Conservation (phyloP, 2,329 filamentous ascomycete genomes). For the Xylariaceae sp. region DNA sequence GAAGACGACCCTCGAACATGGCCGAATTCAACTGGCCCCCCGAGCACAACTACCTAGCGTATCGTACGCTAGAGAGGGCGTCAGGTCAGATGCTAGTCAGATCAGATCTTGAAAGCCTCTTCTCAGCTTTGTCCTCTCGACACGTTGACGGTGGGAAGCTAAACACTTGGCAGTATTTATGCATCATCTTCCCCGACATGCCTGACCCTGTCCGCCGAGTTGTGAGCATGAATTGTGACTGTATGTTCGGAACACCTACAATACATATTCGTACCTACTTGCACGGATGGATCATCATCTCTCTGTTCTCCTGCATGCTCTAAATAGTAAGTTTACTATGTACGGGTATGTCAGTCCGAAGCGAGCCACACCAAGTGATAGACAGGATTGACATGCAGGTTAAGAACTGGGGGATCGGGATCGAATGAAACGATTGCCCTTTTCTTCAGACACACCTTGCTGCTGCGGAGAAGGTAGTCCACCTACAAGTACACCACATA, state of each 20-base stretch:
- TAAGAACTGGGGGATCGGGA: neutral
- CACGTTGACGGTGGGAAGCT: neutral
- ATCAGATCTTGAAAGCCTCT: conserved; percentile 2
- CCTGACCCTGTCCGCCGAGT: neutral
- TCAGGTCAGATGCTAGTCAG: conserved; percentile 1
- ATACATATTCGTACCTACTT: neutral
- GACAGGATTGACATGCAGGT: conserved; percentile 1
- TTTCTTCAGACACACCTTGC: neutral
- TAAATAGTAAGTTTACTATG: neutral
- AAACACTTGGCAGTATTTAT: conserved; percentile 2
- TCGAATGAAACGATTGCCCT: neutral
- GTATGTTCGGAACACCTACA: no score
- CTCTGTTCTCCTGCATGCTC: neutral
- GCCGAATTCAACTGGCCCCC: neutral
- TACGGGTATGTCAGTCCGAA: conserved; percentile 1
- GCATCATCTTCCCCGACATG: neutral
- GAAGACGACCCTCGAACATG: neutral
- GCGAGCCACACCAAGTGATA: conserved; percentile 5
- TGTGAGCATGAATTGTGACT: neutral
- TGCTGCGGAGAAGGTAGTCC: neutral
- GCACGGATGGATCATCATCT: neutral
- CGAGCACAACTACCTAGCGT: neutral
- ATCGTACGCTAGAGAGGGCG: neutral
- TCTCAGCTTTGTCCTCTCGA: conserved; percentile 1
- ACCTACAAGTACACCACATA: no score